phyloP scores from a whole-genome alignment of 2,329 filamentous ascomycete genomes.

The Cladosporium phlei region DNA sequence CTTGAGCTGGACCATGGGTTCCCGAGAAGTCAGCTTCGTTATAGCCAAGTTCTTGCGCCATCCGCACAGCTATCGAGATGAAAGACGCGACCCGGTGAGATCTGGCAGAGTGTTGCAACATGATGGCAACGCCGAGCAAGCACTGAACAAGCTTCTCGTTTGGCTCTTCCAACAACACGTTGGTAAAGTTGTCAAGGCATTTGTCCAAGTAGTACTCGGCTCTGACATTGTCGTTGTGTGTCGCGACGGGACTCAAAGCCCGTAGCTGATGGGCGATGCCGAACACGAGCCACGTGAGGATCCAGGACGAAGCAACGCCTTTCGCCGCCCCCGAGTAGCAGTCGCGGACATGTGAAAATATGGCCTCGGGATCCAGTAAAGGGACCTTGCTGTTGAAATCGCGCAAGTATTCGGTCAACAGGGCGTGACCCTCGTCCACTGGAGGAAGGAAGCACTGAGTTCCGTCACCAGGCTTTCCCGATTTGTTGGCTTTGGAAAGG shows the following conservation, averaged over 20 bases:
- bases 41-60: neutral
- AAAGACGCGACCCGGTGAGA: neutral
- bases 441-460: neutral
- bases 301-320: neutral
- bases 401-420: neutral
- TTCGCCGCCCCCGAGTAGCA: neutral
- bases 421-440: neutral
- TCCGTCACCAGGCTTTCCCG: neutral
- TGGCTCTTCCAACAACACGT: neutral
- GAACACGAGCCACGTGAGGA: neutral
- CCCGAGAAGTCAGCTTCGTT: neutral
- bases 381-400: neutral
- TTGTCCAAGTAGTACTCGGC: neutral
- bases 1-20: neutral
- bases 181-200: neutral
- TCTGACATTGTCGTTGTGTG: neutral
- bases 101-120: neutral
- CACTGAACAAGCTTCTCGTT: neutral
- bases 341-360: neutral
- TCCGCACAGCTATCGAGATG: neutral
- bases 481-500: neutral
- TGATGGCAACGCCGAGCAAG: neutral
- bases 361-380: neutral
- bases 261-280: neutral
- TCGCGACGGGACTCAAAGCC: neutral